Evolutionary conservation across 768 basidiomycete genomes (phyloP), one percentile per base, ranked within the genome.

Genomic region (Hypsizygus marmoreus): DNA sequence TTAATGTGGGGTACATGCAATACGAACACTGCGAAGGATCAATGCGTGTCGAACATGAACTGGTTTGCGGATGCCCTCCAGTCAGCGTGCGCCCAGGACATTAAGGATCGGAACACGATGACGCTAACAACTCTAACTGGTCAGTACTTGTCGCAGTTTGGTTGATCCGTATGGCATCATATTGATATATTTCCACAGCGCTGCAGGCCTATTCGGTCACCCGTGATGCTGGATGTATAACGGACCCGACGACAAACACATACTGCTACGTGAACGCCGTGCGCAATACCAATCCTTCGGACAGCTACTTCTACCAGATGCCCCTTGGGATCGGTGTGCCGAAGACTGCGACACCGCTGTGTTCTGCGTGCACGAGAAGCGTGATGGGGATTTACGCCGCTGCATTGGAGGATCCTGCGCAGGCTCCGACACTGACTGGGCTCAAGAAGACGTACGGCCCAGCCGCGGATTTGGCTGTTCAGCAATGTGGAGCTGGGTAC

Each of bases 1-100:
- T 70, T 90, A 39, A 58, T 92, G 6, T 89, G 88, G 84, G 88
- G 87, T 2, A 89, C 86, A 0, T 94, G 91, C 63, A 84, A 90
- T 54, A 87, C 88, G 5, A 65, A 60, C 12, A 57, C 64, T 1
- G 57, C 62, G 2, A 60, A 67, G 11, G 70, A 65, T 17, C 74
- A 83, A 49, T 94, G 91, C 55, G 54, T 65, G n/a, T 52, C 66
- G 22, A 87, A 86, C 52, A 89, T 94, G 82, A 72, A 57, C 5
- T 80, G 77, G 73, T 88, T 85, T 60, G 76, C 79, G 2, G 58
- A 64, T 0, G 53, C 65, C 24, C 62, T 91, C 12, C 63, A 74
- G 52, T 56, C 60, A 1, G 65, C 72, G 1, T 93, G 91, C 57
- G 64, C 67, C 19, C 51, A 62, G 13, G 91, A 93, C 54, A 59